Base-by-base conservation (phyloP, 768 basidiomycete species). In the Polyporus arcularius region DNA sequence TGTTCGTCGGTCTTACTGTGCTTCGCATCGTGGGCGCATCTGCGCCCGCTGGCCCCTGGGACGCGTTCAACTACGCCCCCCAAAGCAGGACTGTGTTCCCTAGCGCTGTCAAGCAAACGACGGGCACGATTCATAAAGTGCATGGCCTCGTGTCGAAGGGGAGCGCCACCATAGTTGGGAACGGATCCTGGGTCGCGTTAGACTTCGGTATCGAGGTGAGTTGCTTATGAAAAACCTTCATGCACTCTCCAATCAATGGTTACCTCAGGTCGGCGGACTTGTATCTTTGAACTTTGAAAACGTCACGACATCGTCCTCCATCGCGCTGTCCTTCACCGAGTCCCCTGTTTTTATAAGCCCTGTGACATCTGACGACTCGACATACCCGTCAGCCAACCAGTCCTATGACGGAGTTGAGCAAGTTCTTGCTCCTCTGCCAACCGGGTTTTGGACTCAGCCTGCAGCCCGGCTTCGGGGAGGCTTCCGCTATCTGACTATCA, bases 301-400 rank as follows among this genome's bases (percentile, higher is more conserved):
- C 11, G 63, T 73, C 15, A 65, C 76, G 0, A 57, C 74, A 0
- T 60, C 65, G 0, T 75, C 82, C 0, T 63, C 77, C 0, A 68
- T 84, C 10, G 77, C 82, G 0, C 77, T 86, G 38, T 80, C 84
- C 0, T 86, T 85, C 75, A 83, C 82, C 1, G 84, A 86, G 62
- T 85, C 84, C 0, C 80, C 84, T 0, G 52, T 73, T 41, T 85
- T 84, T 74, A 84, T 85, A 35, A 76, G 80, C 16, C 80, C 83
- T 1, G 70, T 72, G 3, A 76, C 78, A 1, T 84, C 84, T 0
- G 84, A 85, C 61, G 84, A 85, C 67, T 75, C 74, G 1, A 61
- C 72, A 4, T 68, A 67, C 38, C 67, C 72, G 1, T 61, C 73
- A 3, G 63, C 68, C 6, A 83, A 82, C 6, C 79, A 77, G 11